Evolutionary conservation across 2,329 filamentous ascomycete genomes (phyloP).

Genomic region (Colletotrichum sp.): DNA sequence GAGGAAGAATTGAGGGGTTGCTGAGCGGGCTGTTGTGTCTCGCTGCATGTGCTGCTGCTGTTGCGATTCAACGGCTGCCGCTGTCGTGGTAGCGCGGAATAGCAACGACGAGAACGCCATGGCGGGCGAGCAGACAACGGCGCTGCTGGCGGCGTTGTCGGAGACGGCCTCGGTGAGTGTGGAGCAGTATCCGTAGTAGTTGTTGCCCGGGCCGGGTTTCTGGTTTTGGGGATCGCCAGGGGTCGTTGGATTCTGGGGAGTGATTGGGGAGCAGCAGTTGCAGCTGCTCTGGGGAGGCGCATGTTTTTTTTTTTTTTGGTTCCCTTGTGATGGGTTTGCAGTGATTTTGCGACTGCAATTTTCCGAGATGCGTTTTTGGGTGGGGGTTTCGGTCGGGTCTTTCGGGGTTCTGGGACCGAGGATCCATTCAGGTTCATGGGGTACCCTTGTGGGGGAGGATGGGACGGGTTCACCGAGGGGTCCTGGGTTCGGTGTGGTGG

Average conservation of each 20-base stretch:
- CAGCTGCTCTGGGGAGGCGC: not conserved
- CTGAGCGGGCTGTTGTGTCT: not conserved
- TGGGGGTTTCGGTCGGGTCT: not conserved
- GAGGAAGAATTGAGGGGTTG: conserved; percentile 24
- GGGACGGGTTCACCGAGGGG: not conserved
- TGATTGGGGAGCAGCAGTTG: not conserved
- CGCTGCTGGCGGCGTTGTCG: not conserved
- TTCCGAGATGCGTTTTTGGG: not conserved
- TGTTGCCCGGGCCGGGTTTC: not conserved
- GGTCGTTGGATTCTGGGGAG: not conserved
- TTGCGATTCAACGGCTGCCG: not conserved
- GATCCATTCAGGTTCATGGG: not conserved
- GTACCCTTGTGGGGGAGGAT: not conserved
- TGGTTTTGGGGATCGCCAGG: not conserved
- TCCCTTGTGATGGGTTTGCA: not conserved
- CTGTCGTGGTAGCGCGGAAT: not conserved
- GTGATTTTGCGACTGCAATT: not conserved
- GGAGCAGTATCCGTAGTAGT: not conserved
- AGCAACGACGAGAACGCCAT: not conserved
- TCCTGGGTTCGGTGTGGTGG: not conserved
- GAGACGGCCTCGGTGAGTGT: not conserved
- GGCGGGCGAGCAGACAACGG: not conserved
- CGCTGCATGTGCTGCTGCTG: not conserved
- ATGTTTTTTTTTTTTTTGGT: not conserved
- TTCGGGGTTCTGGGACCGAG: not conserved